Conservation (phyloP, 179 eudicot genomes). For the Patellifolia procumbens region DNA sequence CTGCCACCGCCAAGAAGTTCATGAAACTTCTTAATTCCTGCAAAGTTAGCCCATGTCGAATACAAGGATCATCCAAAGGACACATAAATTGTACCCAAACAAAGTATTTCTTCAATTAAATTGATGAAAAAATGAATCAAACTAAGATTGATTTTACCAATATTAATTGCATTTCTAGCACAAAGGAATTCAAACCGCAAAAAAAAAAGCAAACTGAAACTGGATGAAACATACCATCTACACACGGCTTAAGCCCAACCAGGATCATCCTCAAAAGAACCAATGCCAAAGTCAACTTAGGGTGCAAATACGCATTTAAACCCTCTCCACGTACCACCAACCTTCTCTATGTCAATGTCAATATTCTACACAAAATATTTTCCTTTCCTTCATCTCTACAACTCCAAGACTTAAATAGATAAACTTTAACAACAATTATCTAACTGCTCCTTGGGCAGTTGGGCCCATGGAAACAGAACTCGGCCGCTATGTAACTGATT, state of each 20-base stretch:
- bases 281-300: not conserved
- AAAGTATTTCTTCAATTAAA: not conserved
- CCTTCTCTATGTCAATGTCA: too few species aligned
- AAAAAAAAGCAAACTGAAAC: not conserved
- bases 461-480: too few species aligned
- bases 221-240: not conserved
- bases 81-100: not conserved
- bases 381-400: too few species aligned
- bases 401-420: too few species aligned
- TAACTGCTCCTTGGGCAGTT: too few species aligned
- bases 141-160: not conserved
- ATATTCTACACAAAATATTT: too few species aligned
- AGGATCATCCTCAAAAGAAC: too few species aligned
- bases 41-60: not conserved
- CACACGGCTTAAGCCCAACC: too few species aligned
- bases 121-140: not conserved
- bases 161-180: not conserved
- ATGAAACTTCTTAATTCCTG: not conserved
- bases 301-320: too few species aligned
- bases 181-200: not conserved
- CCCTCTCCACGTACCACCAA: too few species aligned
- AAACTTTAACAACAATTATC: too few species aligned
- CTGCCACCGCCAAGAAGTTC: not conserved
- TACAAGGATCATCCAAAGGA: not conserved
- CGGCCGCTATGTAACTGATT: too few species aligned